Conservation (phyloP, 2,329 filamentous ascomycete genomes). For the Botryotinia calthae region DNA sequence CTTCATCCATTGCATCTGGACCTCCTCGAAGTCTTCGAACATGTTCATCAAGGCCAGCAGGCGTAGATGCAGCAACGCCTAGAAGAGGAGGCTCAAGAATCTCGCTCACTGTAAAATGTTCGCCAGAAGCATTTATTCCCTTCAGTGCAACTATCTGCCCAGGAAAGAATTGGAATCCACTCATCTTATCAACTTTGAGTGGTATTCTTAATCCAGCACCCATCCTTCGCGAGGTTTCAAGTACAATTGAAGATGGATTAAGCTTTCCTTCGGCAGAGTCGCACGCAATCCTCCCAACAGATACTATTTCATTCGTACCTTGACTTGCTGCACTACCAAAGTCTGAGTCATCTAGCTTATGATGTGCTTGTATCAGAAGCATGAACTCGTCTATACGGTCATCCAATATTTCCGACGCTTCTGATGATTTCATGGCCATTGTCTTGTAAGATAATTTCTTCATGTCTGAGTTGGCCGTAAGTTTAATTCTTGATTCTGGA, state of each 20-base stretch:
- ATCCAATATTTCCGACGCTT: slow-evolving; percentile 89
- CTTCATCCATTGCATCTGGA: slow-evolving; percentile 60
- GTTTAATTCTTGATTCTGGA: slow-evolving; percentile 73
- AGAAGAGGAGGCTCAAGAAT: slow-evolving; percentile 73
- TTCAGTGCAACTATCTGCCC: slow-evolving; percentile 87
- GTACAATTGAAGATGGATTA: slow-evolving; percentile 78
- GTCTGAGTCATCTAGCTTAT: slow-evolving; percentile 71
- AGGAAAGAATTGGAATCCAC: slow-evolving; percentile 81
- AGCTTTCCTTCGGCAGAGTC: slow-evolving; percentile 84
- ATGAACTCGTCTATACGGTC: slow-evolving; percentile 92
- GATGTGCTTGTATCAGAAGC: slow-evolving; percentile 67
- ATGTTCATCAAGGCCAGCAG: slow-evolving; percentile 63
- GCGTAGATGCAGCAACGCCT: slow-evolving; percentile 68
- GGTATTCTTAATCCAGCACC: slow-evolving; percentile 81
- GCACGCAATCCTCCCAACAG: slow-evolving; percentile 86
- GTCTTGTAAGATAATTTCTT: slow-evolving; percentile 91
- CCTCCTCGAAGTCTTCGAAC: slow-evolving; percentile 66
- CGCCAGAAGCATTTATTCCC: slow-evolving; percentile 83
- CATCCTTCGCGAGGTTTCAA: slow-evolving; percentile 82
- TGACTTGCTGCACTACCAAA: slow-evolving; percentile 87
- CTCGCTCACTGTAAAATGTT: slow-evolving; percentile 77
- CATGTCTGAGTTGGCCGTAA: slow-evolving; percentile 82
- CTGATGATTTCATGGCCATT: slow-evolving; percentile 90
- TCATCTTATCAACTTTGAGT: slow-evolving; percentile 68
- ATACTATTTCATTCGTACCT: slow-evolving; percentile 81